These are phyloP conservation scores for Leptographium wingfieldii DNA, from an alignment of 2,329 filamentous ascomycete species.

Conservation along the genomic window DNA sequence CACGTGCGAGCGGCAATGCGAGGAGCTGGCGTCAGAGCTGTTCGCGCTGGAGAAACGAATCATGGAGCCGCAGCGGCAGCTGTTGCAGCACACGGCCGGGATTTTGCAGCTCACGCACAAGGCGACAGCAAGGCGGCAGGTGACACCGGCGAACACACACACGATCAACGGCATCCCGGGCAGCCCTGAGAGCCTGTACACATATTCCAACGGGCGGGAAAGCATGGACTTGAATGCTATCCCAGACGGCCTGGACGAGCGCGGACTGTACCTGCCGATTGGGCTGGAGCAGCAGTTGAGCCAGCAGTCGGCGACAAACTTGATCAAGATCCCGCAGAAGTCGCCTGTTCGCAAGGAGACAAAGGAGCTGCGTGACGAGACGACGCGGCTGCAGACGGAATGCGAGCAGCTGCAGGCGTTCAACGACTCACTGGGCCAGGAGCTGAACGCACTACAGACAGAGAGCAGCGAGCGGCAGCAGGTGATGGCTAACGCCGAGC, in stretches of 20 bases:
- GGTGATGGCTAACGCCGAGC: constrained; percentile 48
- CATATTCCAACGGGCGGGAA: constrained; percentile 48
- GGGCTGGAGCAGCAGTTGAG: constrained; percentile 51
- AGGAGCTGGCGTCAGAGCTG: constrained; percentile 70
- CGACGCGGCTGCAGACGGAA: constrained; percentile 18
- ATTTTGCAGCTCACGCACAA: constrained; percentile 85
- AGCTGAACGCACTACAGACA: constrained; percentile 24
- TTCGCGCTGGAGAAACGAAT: constrained; percentile 66
- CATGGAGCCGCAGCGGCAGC: constrained; percentile 58
- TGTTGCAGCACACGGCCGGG: constrained; percentile 84
- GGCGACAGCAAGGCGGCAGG: constrained; percentile 37
- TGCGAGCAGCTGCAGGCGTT: constrained; percentile 19
- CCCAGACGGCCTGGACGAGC: constrained; percentile 60
- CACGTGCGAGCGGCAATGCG: constrained; percentile 66
- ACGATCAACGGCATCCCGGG: constrained; percentile 50
- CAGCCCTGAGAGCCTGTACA: constrained; percentile 66
- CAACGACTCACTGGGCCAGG: constrained; percentile 20
- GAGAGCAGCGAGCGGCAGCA: constrained; percentile 28
- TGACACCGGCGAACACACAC: constrained; percentile 24
- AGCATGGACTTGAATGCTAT: constrained; percentile 37
- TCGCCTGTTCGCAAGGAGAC: constrained; percentile 43
- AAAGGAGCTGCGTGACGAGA: constrained; percentile 35
- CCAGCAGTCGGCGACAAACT: constrained; percentile 19
- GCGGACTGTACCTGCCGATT: constrained; percentile 57
- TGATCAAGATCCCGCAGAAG: constrained; percentile 46